A percentile compares a stretch with the other conserved stretches of the same genome.
Evolutionary conservation across 2,329 filamentous ascomycete species (phyloP).

Genomic region (Diplodia sapinea): DNA sequence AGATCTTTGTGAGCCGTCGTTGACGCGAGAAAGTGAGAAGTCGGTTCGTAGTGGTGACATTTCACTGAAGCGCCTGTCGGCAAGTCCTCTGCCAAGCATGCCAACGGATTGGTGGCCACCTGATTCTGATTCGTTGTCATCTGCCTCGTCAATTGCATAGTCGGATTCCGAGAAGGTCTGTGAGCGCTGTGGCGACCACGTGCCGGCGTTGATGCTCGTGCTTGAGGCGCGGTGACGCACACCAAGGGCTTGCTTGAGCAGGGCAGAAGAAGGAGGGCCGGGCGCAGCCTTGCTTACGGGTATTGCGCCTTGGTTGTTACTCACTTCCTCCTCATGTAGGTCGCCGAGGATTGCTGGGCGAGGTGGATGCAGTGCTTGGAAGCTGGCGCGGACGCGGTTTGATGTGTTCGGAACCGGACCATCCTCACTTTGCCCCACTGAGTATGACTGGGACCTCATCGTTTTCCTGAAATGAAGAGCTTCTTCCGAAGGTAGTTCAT

Average conservation of each 20-base stretch:
- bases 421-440: conserved; percentile 82
- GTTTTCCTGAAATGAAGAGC: conserved; percentile 63
- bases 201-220: conserved; percentile 32
- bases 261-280: conserved; percentile 20
- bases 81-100: conserved; percentile 20
- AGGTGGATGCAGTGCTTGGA: conserved; percentile 75
- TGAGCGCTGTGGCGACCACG: conserved; percentile 34
- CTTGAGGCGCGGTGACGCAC: conserved; percentile 29
- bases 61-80: conserved; percentile 33
- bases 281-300: conserved; percentile 27
- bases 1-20: conserved; percentile 52
- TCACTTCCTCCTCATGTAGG: conserved; percentile 45
- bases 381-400: conserved; percentile 47
- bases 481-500: conserved; percentile 21
- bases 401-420: conserved; percentile 4
- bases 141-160: conserved; percentile 74
- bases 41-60: conserved; percentile 46
- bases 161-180: conserved; percentile 59
- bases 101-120: conserved; percentile 5
- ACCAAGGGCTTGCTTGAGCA: conserved; percentile 29
- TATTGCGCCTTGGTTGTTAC: conserved; percentile 3
- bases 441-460: conserved; percentile 95
- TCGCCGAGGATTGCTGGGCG: conserved; percentile 77
- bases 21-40: conserved; percentile 36
- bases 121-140: conserved; percentile 56